Evolutionary conservation across 768 basidiomycete species (phyloP), one percentile per base, ranked within the genome.

Genomic region (Fibroporia radiculosa): DNA sequence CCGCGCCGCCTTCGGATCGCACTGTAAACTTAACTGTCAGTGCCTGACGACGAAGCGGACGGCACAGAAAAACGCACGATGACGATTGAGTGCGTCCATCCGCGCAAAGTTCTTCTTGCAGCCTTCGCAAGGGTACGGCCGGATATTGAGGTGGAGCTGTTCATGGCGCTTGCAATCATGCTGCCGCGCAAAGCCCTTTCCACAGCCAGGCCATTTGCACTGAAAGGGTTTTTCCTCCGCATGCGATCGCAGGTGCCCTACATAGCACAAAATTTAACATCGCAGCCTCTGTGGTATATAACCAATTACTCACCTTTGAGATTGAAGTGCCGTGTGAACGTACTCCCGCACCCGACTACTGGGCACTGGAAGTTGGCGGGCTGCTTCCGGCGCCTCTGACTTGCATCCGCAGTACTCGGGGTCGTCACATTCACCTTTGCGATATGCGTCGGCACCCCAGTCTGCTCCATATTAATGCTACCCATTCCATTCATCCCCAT

Each of bases 81-180:
- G 95, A 50, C 93, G 68, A 59, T 95, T 95, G 42, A 97, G 72
- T 32, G 93, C 93, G 63, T 97, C 95, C 77, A 96, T 84, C 48
- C 93, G 65, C 25, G 93, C 93, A 70, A 98, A 98, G 54, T 82
- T 88, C 70, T 93, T 89, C 54, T 77, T 75, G 61, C 93, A 98
- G 34, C 91, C 93, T 7, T 93, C 88, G 57, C 95, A 98, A 11
- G 78, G 84, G 61, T 93, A 95, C 49, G 93, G 92, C 19, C 93
- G 70, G 56, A 91, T 84, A 55, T 95, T 93, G 47, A 88, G 82
- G 61, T 98, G 93, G 32, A 98, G 71, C 53, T 93, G 85, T 63
- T 96, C 93, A 56, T 98, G 95, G 2, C 93, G 78, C 61, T 95
- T 97, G 66, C 93, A 96, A 62, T 98, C 93, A 57, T 96, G 93